Evolutionary conservation across 176 grass and related monocot species (phyloP).

Genomic region (Urochloa ruziziensis): DNA sequence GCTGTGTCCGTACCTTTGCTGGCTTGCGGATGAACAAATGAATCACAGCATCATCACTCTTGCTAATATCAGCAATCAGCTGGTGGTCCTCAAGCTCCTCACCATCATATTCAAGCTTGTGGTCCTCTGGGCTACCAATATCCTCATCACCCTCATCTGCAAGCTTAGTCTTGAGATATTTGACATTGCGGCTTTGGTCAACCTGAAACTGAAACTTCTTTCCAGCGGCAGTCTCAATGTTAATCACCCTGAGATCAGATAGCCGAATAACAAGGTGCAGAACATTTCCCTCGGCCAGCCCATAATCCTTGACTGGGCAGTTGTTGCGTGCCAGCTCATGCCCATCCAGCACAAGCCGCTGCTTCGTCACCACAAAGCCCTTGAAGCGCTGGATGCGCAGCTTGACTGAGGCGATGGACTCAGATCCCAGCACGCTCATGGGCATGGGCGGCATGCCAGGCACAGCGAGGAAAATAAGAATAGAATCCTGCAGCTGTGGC

Average conservation of each 20-base stretch:
- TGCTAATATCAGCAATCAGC: slow-evolving; percentile 73
- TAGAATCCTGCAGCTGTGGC: slow-evolving; percentile 45
- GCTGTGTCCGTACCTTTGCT: slow-evolving; percentile 52
- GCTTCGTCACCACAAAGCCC: slow-evolving; percentile 68
- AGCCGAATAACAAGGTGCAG: slow-evolving; percentile 65
- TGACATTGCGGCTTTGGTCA: slow-evolving; percentile 47
- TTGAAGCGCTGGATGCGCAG: slow-evolving; percentile 69
- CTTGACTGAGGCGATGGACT: slow-evolving; percentile 81
- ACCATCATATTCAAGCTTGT: slow-evolving; percentile 54
- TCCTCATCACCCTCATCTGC: slow-evolving; percentile 47
- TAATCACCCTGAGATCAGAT: slow-evolving; percentile 60
- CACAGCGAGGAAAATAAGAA: slow-evolving; percentile 62
- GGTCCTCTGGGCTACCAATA: slow-evolving; percentile 34
- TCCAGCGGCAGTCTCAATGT: slow-evolving; percentile 51
- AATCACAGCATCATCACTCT: slow-evolving; percentile 60
- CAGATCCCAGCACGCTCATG: slow-evolving; percentile 53
- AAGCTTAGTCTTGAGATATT: slow-evolving; percentile 58
- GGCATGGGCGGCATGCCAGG: slow-evolving; percentile 57
- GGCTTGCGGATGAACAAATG: slow-evolving; percentile 59
- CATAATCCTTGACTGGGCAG: slow-evolving; percentile 65
- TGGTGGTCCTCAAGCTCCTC: slow-evolving; percentile 68
- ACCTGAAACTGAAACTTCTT: slow-evolving; percentile 67
- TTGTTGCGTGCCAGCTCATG: slow-evolving; percentile 57
- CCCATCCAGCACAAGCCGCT: slow-evolving; percentile 69
- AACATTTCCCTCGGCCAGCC: slow-evolving; percentile 61